Base-by-base conservation (phyloP, 305 asterid genomes). In the Plantago rigida region DNA sequence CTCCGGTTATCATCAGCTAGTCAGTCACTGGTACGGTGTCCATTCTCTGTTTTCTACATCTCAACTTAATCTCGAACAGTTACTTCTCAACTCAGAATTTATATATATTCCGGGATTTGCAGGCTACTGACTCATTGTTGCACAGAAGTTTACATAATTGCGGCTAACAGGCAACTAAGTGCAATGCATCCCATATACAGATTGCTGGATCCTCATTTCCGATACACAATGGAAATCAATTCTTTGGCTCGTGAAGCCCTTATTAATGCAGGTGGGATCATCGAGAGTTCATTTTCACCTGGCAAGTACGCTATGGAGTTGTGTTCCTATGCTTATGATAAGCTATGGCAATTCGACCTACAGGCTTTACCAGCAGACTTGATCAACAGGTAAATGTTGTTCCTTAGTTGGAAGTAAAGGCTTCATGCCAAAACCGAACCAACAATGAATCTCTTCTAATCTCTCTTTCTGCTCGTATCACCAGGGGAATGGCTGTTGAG, bases 401-500 rank as follows among this genome's bases (percentile, higher is more conserved):
- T 31, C 7, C 3, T 2, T 31, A 31, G 39, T 15, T 51, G 5
- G 11, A 19, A 15, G 5, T 31, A 29, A 13, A 50, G 47, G 5
- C 6, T 29, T 31, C 7, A 4, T 4, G 5, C 7, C 39, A 3
- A 31, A 31, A 31, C 6, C 7, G 39, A 31, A 31, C 39, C 39
- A 31, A 31, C 26, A 31, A 31, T 31, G 39, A 31, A 31, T 31
- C 39, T 31, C 7, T 31, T 31, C 39, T 2, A 3, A 31, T 31
- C 5, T 31, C 6, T 31, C 39, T 31, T 31, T 31, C 26, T 31
- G 7, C 39, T 31, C 46, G 64, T 19, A 59, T 52, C 31, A 34
- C 12, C 48, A 84, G 97, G 77, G 97, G 96, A 69, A 56, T 89
- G 84, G 96, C 94, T 1, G 94, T 69, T 69, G 79, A 74, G 70